Evolutionary conservation across 225 moss, liverwort and hornwort genomes (phyloP), one percentile per base, ranked within the genome.

Genomic region (Asterella californica): DNA sequence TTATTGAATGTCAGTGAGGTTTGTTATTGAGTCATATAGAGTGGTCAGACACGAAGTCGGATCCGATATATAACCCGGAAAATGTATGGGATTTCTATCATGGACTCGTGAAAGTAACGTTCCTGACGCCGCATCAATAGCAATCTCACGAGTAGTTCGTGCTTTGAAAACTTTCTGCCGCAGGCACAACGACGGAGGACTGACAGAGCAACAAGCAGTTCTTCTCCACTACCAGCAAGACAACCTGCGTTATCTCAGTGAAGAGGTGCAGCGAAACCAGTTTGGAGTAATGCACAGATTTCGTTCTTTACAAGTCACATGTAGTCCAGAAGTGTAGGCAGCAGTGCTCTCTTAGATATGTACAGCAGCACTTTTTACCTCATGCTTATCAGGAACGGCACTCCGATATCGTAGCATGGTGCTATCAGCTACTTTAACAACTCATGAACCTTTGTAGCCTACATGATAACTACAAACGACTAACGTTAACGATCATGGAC

Each of bases 171-270:
- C 46, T 34, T 24, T 82, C 0, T 69, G 50, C 29, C 36, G 45
- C 50, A 88, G 87, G 53, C 60, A 74, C 55, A 78, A 83, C 74
- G 87, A 85, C 49, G 85, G 87, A 55, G 85, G 77, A 78, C 78
- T 88, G n/a, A 85, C 87, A 75, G 87, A 88, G 79, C 87, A 88
- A 65, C 87, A 88, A 81, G 83, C 87, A 75, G 78, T 85, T 50
- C 85, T 88, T 37, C 85, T 88, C 60, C 87, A 88, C 29, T 88
- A 88, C 72, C 87, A 88, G 78, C 87, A 88, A 74, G 87, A 88
- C 75, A 88, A 88, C 32, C 32, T 88, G 34, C 87, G 87, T 5
- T 85, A 85, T 70, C 85, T 88, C 19, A 88, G 87, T 67, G 85
- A 83, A 78, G 87, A 88, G 87, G 85, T 88, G 49, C 34, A 42